Percentiles rank a stretch among this genome's conserved stretches.
These are phyloP conservation scores for Pseudopediastrum boryanum DNA, from an alignment of 139 green algal genomes.

Conservation along the genomic window DNA sequence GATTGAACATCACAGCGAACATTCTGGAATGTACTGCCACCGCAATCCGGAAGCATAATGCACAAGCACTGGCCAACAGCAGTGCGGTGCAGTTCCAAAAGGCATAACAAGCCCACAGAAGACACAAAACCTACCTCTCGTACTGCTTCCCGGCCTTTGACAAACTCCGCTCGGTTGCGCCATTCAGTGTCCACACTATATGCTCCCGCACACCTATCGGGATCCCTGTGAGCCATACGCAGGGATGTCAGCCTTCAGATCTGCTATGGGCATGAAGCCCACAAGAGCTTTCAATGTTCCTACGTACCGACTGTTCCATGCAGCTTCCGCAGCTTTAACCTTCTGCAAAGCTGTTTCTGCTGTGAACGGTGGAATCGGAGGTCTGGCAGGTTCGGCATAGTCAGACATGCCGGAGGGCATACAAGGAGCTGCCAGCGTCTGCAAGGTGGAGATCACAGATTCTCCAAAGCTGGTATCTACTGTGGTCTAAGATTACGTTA, in stretches of 20 bases:
- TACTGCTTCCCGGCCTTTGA: conserved; percentile 59
- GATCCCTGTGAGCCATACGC: conserved; percentile 34
- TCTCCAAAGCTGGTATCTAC: too few species aligned
- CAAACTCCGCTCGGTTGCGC: conserved; percentile 66
- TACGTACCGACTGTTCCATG: conserved; percentile 52
- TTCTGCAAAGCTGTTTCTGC: conserved; percentile 44
- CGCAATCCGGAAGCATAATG: too few species aligned
- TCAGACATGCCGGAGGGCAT: too few species aligned
- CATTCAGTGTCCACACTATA: conserved; percentile 70
- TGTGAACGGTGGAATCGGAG: conserved; percentile 37
- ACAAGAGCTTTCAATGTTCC: not conserved
- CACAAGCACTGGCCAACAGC: too few species aligned
- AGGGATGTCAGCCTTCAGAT: not conserved
- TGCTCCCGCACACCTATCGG: conserved; percentile 45
- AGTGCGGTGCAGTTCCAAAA: too few species aligned
- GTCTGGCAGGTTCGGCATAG: too few species aligned
- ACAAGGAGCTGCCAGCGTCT: too few species aligned
- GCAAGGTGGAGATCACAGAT: too few species aligned
- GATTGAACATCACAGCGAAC: too few species aligned
- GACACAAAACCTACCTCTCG: conserved; percentile 7
- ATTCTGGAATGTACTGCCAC: too few species aligned
- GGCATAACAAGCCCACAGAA: too few species aligned
- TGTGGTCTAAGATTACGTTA: too few species aligned
- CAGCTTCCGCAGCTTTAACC: conserved; percentile 52
- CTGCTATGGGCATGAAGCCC: not conserved